Base-by-base conservation (phyloP, 768 basidiomycete genomes). In the Macrolepiota fuliginosa region DNA sequence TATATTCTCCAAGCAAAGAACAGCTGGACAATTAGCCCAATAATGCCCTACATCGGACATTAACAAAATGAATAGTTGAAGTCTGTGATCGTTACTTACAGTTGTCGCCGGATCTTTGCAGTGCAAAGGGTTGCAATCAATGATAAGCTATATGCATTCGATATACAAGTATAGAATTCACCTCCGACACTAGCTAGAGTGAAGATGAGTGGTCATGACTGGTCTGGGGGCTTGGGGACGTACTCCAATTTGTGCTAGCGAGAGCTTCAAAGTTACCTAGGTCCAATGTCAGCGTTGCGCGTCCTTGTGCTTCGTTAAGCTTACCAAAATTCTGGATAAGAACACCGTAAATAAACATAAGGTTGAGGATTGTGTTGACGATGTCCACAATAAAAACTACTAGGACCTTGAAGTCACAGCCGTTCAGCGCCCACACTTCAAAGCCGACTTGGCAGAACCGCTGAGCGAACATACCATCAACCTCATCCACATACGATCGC, bases 321-420 rank as follows among this genome's bases (percentile, higher is more conserved):
- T 11, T 49, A 82, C 83, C 79, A 45, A 82, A 84, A 63, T 79
- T 71, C 11, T 69, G 66, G 42, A 84, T 77, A n/a, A 84, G 71
- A 10, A 78, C 75, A 10, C 77, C 69, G 60, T 83, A 85, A 15
- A 83, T 56, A 63, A 81, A 80, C 2, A 73, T 62, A 24, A 78
- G 66, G 39, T 81, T 77, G 64, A 82, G 82, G 11, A 71, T 65
- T 1, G 78, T 74, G 63, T 82, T 83, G 35, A 78, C 63, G 0
- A 80, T 82, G 68, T 85, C 83, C 49, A 77, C 79, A 9, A 81
- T 15, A 54, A 84, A 73, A 2, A 84, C 70, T 17, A 35, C 29
- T 15, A 50, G 17, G 15, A 58, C 36, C 57, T 56, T 42, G 15
- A 13, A 17, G 40, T 42, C 17, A 19, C 17, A n/a, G 9, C 3